A percentile compares a stretch with the other conserved stretches of the same genome.
Conservation (phyloP, 352 stramenopile genomes). For the Aphanomyces cochlioides region DNA sequence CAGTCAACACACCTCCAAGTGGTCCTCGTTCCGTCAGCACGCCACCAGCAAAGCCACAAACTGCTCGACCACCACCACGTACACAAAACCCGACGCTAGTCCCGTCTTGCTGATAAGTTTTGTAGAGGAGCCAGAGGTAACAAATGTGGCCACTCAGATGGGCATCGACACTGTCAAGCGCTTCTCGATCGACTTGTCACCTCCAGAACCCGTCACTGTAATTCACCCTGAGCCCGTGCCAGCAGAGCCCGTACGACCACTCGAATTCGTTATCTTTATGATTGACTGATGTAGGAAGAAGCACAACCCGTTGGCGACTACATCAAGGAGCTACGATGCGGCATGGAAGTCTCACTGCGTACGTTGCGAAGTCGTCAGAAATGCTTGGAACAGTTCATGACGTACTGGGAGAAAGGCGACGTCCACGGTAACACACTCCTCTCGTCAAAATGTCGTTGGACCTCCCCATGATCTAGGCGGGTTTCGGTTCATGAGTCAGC, state of each 20-base stretch:
- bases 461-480: constrained; percentile 35
- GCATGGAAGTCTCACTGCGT: constrained; percentile 81
- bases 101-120: background rate
- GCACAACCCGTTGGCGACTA: constrained; percentile 42
- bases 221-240: background rate
- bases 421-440: constrained; percentile 36
- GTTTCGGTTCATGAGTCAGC: constrained; percentile 58
- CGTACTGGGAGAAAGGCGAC: constrained; percentile 63
- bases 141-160: constrained; percentile 10
- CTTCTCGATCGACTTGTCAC: constrained; percentile 2
- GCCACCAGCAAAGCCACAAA: constrained; percentile 7
- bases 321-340: constrained; percentile 77
- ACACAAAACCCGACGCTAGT: too few species aligned
- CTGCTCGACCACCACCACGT: constrained; percentile 6
- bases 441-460: background rate
- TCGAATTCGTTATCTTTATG: background rate
- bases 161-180: constrained; percentile 22
- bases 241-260: background rate
- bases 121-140: background rate
- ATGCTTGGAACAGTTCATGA: constrained; percentile 61
- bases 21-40: constrained; percentile 2
- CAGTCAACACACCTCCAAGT: background rate
- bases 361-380: constrained; percentile 67
- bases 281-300: too few species aligned
- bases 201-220: too few species aligned